Evolutionary conservation across 2,329 filamentous ascomycete genomes (phyloP).

Genomic region (Passalora sequoiae): DNA sequence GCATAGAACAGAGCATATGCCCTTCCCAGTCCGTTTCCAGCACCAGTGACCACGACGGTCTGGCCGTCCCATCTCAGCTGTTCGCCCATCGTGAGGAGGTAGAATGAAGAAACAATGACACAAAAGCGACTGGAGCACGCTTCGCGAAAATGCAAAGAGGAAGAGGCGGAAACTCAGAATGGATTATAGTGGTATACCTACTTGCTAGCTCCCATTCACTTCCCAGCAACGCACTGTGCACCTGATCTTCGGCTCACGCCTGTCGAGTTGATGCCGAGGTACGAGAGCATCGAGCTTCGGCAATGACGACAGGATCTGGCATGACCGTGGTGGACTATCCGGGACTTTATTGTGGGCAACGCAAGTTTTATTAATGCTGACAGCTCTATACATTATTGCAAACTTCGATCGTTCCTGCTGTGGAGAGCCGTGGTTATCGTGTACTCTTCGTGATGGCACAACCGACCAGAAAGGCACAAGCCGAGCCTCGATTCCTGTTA

Average conservation of each 20-base stretch:
- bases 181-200: neutral
- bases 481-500: neutral
- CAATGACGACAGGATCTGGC: too few species aligned
- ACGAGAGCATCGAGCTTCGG: neutral
- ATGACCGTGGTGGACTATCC: too few species aligned
- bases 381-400: too few species aligned
- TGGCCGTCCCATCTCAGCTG: constrained; percentile 77
- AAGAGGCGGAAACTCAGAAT: neutral
- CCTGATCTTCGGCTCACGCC: constrained; percentile 1
- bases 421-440: neutral
- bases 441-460: neutral
- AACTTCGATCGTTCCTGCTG: too few species aligned
- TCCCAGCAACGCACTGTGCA: neutral
- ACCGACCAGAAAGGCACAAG: constrained; percentile 1
- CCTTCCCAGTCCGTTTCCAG: constrained; percentile 75
- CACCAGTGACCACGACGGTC: constrained; percentile 82
- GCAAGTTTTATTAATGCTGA: too few species aligned
- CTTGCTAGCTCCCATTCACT: neutral
- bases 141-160: constrained; percentile 5
- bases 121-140: constrained; percentile 6
- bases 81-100: constrained; percentile 54
- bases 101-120: constrained; percentile 3
- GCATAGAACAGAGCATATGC: constrained; percentile 86
- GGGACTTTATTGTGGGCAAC: too few species aligned
- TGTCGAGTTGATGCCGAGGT: neutral